Conservation (phyloP, 208 protist genomes). For the Trypanosoma theileri region DNA sequence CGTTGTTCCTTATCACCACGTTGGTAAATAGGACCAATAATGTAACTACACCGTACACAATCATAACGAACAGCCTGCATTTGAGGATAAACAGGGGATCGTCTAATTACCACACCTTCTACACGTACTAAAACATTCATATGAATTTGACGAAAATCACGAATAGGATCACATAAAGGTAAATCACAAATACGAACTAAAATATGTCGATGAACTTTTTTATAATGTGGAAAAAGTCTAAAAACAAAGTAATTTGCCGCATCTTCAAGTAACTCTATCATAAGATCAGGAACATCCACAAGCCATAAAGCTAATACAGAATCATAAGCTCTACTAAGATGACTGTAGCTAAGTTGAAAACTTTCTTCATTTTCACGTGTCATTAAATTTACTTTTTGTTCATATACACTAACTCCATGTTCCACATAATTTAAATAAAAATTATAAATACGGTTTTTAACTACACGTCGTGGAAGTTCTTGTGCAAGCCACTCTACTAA, state of each 20-base stretch:
- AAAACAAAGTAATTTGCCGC: conserved; percentile 92
- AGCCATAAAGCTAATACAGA: conserved; percentile 95
- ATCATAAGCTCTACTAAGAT: conserved; percentile 89
- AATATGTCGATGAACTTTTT: conserved; percentile 89
- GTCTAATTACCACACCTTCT: conserved; percentile 97
- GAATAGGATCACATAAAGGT: conserved; percentile 95
- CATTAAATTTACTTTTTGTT: conserved; percentile 81
- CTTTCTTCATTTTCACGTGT: conserved; percentile 92
- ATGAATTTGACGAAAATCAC: conserved; percentile 97
- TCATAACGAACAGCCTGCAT: conserved; percentile 97
- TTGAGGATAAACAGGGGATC: conserved; percentile 98
- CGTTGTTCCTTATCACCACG: conserved; percentile 86
- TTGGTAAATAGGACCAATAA: conserved; percentile 92
- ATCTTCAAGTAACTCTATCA: conserved; percentile 98
- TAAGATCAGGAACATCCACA: conserved; percentile 94
- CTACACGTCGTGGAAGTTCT: conserved; percentile 78
- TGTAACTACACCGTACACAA: conserved; percentile 94
- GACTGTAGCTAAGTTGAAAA: conserved; percentile 93
- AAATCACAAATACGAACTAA: conserved; percentile 97
- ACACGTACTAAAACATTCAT: conserved; percentile 98
- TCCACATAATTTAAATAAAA: conserved; percentile 91
- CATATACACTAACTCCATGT: conserved; percentile 76
- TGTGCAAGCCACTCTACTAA: conserved; percentile 90
- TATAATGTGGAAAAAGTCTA: conserved; percentile 93
- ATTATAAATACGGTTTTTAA: conserved; percentile 92